Base-by-base conservation (phyloP, 257 asterid genomes). In the Rubia yunnanensis region DNA sequence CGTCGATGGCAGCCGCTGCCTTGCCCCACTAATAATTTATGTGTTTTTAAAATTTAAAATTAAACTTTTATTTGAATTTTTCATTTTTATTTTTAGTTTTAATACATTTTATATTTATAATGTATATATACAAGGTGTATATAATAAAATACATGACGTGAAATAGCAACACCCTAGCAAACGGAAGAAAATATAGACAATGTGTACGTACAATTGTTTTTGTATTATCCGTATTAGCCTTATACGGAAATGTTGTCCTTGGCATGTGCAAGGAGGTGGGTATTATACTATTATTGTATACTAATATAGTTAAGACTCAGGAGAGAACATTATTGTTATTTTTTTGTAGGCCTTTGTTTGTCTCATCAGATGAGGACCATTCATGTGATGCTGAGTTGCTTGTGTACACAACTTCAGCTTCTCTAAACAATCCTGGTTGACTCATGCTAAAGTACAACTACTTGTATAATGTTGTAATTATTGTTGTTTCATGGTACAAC, bases 221-320 rank as follows among this genome's bases (percentile, higher is more conserved):
- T 6, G 48, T 60, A 50, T 50, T n/a, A 0, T 69, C 67, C 60
- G 67, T 69, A 59, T 68, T 30, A 58, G 50, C 27, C 50, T 58
- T 58, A 68, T 41, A 59, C 73, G 60, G 52, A 46, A 59, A 68
- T 31, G 58, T 23, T 59, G 56, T 59, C 72, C 66, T 53, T 11
- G 27, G 34, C 52, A 69, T 49, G 60, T 44, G 66, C 3, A 11
- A 1, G 27, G 56, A 50, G 56, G 55, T 56, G 66, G 54, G 46
- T 62, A 22, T 38, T 14, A n/a, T n/a, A n/a, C n/a, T n/a, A 17
- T 41, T 38, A 15, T 39, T 10, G 15, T 26, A 7, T 55, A 53
- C 28, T 36, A 36, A 7, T 23, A 53, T 7, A 23, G 31, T 53
- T 23, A 9, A 0, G 59, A 23, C 27, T 53, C 9, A 3, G 18